A percentile compares a stretch with the other conserved stretches of the same genome.
Conservation (phyloP, 306 rosid species). For the Corylus avellana region DNA sequence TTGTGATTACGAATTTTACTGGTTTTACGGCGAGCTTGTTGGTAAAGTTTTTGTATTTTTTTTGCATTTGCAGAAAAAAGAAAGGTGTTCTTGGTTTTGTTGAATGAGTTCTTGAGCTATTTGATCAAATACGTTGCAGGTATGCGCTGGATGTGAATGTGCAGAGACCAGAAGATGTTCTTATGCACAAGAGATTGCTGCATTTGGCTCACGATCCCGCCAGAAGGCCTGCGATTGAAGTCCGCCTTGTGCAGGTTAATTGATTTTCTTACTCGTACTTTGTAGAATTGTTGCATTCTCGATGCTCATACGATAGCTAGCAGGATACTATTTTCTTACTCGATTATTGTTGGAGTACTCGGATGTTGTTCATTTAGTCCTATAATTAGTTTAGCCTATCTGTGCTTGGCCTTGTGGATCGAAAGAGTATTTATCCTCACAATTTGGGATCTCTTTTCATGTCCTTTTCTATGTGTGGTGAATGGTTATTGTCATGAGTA, state of each 20-base stretch:
- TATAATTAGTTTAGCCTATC: not conserved
- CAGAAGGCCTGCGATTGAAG: conserved; percentile 88
- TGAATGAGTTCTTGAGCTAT: conserved; percentile 22
- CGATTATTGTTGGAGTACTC: not conserved
- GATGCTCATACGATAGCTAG: conserved; percentile 5
- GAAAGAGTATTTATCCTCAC: not conserved
- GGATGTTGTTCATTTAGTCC: not conserved
- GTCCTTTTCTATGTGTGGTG: conserved; percentile 1
- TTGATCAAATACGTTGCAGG: conserved; percentile 49
- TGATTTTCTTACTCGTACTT: conserved; percentile 6
- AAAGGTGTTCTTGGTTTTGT: not conserved
- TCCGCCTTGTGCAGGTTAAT: conserved; percentile 92
- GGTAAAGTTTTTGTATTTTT: conserved; percentile 12
- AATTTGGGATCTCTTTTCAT: not conserved
- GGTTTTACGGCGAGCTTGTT: not conserved
- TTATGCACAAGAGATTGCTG: conserved; percentile 84
- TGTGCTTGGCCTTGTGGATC: not conserved
- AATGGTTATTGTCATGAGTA: not conserved
- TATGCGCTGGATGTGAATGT: conserved; percentile 96
- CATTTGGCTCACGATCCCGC: conserved; percentile 87
- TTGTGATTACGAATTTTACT: not conserved
- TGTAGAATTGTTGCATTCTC: conserved; percentile 10
- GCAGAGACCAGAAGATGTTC: conserved; percentile 97
- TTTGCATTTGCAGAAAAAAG: not conserved
- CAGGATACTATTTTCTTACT: not conserved